Evolutionary conservation across 768 basidiomycete species (phyloP), one percentile per base, ranked within the genome.

Genomic region (Naganishia friedmannii): DNA sequence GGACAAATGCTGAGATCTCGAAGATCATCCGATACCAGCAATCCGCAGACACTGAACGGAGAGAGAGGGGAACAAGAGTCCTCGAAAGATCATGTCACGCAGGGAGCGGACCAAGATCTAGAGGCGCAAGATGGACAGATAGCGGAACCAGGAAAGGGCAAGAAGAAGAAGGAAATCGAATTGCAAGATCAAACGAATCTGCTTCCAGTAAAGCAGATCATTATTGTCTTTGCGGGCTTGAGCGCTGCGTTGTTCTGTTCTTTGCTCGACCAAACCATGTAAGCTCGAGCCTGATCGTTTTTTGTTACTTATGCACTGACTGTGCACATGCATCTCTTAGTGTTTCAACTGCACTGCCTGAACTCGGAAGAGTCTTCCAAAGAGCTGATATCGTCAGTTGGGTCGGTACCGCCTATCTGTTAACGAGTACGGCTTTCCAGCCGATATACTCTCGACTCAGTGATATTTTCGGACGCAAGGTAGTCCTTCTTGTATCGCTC

Each of bases 111-210:
- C 23, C 7, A 28, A 21, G 60, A 54, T n/a, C 34, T 66, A 19
- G 65, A 66, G 65, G 53, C 46, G 31, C 48, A 54, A 28, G 48
- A 66, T 21, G 53, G 29, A 31, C 13, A 53, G 15, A 2, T 6
- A 1, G 17, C 1, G 28, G 39, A 23, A 12, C 10, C 48, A 1
- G 48, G 48, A 8, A 63, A 63, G 65, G 19, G 65, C 3, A 34
- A 26, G n/a, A 39, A 37, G 34, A 75, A 76, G 73, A 74, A 77
- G 55, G 73, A 74, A 67, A 54, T 74, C 53, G 75, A 74, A 56
- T 71, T 89, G 60, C 88, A 88, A 13, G 90, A 91, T 82, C 89
- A 91, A 78, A 90, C 89, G 4, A 90, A 91, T 75, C 83, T 89
- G 15, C 83, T 90, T 5, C 89, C 89, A 0, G 85, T 86, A 77